Base-by-base conservation (phyloP, 1,139 yeast genomes). In the Kodamaea alishanica region DNA sequence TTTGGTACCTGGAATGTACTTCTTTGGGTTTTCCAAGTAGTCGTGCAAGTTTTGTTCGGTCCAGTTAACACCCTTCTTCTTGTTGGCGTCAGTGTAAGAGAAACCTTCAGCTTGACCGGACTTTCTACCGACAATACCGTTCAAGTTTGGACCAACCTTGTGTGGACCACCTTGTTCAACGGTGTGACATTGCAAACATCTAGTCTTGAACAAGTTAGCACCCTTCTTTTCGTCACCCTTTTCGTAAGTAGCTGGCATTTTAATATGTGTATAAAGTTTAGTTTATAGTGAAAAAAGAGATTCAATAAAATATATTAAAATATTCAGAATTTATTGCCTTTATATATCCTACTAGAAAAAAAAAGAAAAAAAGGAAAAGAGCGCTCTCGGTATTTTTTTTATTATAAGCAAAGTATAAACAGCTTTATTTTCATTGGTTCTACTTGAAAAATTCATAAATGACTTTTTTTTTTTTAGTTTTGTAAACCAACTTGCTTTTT, bases 111-210 rank as follows among this genome's bases (percentile, higher is more conserved):
- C 96, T 63, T 76, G 73, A 70, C 98, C 98, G 40, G 97, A 85
- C 56, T 75, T 65, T 79, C 97, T 88, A 63, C 95, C 95, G 51
- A 92, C 75, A 55, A 92, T 74, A 70, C 97, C 98, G 72, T 88
- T 85, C 68, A 92, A 85, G 73, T 90, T 92, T 65, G 98, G 98
- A 68, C 98, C 98, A 61, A 92, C 97, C 81, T 92, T 92, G 88
- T 92, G 82, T 58, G 97, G 90, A 50, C 95, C 98, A 64, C 96
- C 97, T 48, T 73, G 75, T 71, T 92, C 97, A 55, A 83, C 83
- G 61, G 98, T 92, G 84, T 92, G 98, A 74, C 98, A 92, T 77
- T 92, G 98, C 59, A 89, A 79, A 75, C 98, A 92, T 83, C 98
- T 87, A 54, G 97, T 92, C 79, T 92, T 92, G 84, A 92, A 92